Base-by-base conservation (phyloP, 2,329 filamentous ascomycete species). In the Verticillium longisporum region DNA sequence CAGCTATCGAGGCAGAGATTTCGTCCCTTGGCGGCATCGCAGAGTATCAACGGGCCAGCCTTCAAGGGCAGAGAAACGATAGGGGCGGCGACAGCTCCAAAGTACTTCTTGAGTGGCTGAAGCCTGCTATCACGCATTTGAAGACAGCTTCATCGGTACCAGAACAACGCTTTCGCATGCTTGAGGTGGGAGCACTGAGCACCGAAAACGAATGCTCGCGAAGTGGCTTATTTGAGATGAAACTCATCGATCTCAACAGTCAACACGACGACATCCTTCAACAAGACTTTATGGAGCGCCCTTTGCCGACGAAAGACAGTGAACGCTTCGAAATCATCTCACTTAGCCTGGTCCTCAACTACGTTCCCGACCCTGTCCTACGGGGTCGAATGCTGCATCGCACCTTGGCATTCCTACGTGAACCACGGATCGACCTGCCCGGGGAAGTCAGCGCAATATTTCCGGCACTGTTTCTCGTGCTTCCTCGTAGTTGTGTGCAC, bases 271-370 rank as follows among this genome's bases (percentile, higher is more conserved):
- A 86, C 0, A 99, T 99, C 66, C 72, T 87, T 61, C 87, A 96
- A 73, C 92, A 97, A 71, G 92, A 99, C 73, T 98, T 99, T 70
- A 97, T 99, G 93, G 78, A 91, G 66, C 83, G 92, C 32, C 90
- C 92, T 0, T 74, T 94, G 3, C 94, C 94, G 0, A 72, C 71
- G 5, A 73, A 81, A 26, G 78, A 83, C 6, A 73, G 77, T 0
- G 87, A 92, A 50, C 79, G 79, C 26, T 98, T 98, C 71, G 91
- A 99, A 71, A 85, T 98, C 58, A 88, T 99, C 69, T 97, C 92
- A 57, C 80, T 99, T 32, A 97, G 92, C 9, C 78, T 99, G 59
- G 95, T 99, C 5, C 80, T 99, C 64, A 99, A 99, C 74, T 99
- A 92, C 70, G 93, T 98, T 3, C 91, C 94, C 0, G 88, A 93